Base-by-base conservation (phyloP, 2,329 filamentous ascomycete species). In the Ophiostoma novo-ulmi region DNA sequence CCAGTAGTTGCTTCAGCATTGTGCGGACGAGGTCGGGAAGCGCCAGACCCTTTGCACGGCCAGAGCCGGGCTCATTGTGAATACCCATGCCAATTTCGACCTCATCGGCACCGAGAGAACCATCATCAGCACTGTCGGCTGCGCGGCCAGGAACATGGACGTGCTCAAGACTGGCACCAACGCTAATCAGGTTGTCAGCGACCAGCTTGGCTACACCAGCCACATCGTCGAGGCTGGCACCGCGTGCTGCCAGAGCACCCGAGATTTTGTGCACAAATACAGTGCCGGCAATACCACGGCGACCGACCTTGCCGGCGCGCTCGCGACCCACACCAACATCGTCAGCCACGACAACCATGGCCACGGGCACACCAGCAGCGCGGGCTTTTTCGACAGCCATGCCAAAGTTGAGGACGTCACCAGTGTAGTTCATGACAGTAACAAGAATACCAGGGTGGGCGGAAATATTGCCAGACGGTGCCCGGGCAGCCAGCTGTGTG, bases 361-460 rank as follows among this genome's bases (percentile, higher is more conserved):
- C 91, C 0, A 92, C 91, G 22, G 88, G 81, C 35, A 93, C 80
- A 0, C 93, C 94, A 0, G 88, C 87, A 1, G 93, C 93, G 71
- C 91, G 89, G 20, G 93, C 93, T 82, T 97, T 97, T 80, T 97
- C 94, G 10, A 95, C 92, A 0, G 90, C 94, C 86, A 97, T 90
- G 70, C 93, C 94, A 78, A 97, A 97, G 81, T 97, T 96, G 75
- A 97, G 85, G 70, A 97, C 87, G 78, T 94, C 91, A 52, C 91
- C 91, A 1, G 93, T 97, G 80, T 97, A 97, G 79, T 97, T 97
- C 92, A 97, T 97, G 39, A 97, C 91, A 6, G 94, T 89, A n/a
- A 97, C 91, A 58, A 97, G 79, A 1, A 97, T 91, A 35, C 94
- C 94, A 38, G 65, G 68, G 5, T 67, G 38, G 14, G 41, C 13